Evolutionary conservation across 306 rosid species (phyloP), one percentile per base, ranked within the genome.

Genomic region (Mucuna pruriens): DNA sequence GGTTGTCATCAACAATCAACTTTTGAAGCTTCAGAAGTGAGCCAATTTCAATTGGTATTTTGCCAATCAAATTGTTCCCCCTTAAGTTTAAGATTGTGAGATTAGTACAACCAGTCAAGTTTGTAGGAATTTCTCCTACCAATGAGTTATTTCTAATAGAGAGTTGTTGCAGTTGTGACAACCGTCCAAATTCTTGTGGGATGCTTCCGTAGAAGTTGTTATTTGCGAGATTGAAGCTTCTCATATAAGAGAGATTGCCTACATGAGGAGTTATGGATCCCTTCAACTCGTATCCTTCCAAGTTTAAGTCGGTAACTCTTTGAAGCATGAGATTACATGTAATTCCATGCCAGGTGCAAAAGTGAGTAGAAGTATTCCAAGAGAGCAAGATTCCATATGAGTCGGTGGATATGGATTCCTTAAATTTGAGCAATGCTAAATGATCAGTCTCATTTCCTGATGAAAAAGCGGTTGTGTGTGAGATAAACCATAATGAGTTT

Each of bases 331-430:
- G 6, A 11, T 76, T 54, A 67, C 91, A 90, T 4, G 86, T 63
- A 70, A 88, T 17, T 64, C 94, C 94, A 23, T 9, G 45, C 94
- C 91, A 90, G 0, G 44, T 51, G 26, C 90, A 87, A 0, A 87
- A 84, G 44, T 72, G 84, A 2, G n/a, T 9, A 7, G 93, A 87
- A 40, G 26, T 70, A 42, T 90, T 87, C 80, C 88, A 86, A 31
- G 88, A 87, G 12, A 42, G 39, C 5, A 90, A 25, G 9, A 61
- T 15, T 44, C 45, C 49, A 19, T 31, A 22, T 9, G 85, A 85
- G 6, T 89, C 84, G 2, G 0, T 74, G 5, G 63, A 11, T 48
- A 88, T 73, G n/a, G 77, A n/a, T 76, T 85, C 82, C 44, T 76
- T 87, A 55, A 85, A 51, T 48, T 79, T 85, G 19, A 87, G 77